Conservation (phyloP, 192 early-diverging fungal genomes). For the Thoreauomyces humboldtii region DNA sequence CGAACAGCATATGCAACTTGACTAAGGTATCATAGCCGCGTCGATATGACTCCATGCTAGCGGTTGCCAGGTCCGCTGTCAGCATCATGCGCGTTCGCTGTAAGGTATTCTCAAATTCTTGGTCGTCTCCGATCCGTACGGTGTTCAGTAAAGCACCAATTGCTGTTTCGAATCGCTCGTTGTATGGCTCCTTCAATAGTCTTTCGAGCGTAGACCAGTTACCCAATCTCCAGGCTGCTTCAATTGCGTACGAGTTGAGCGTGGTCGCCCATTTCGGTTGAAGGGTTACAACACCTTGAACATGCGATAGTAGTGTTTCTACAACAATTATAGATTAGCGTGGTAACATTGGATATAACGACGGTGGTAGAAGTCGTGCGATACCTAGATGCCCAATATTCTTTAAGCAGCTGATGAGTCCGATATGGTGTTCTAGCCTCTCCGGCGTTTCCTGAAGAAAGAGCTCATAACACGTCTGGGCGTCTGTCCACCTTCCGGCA, state of each 20-base stretch:
- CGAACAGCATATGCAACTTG: constrained; percentile 67
- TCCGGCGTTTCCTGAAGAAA: constrained; percentile 44
- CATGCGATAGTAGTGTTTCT: constrained; percentile 55
- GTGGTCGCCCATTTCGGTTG: constrained; percentile 52
- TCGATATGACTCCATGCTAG: constrained; percentile 65
- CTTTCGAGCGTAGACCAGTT: constrained; percentile 56
- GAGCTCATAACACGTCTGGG: constrained; percentile 65
- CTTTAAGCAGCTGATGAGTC: constrained; percentile 66
- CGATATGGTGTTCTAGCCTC: constrained; percentile 48
- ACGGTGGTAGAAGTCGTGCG: too few species aligned
- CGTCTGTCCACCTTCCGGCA: constrained; percentile 62
- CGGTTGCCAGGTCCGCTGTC: constrained; percentile 52
- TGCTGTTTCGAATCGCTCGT: constrained; percentile 52
- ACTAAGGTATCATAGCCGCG: constrained; percentile 57
- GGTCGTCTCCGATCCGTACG: constrained; percentile 35
- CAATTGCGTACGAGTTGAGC: constrained; percentile 50
- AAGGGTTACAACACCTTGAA: constrained; percentile 35
- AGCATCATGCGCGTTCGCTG: constrained; percentile 43
- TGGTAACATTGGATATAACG: too few species aligned
- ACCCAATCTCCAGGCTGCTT: constrained; percentile 65
- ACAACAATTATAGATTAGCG: not conserved
- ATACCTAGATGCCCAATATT: constrained; percentile 70
- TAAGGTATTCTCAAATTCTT: constrained; percentile 36
- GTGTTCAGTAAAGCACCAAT: constrained; percentile 53
- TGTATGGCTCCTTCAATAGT: constrained; percentile 36